A percentile compares a stretch with the other conserved stretches of the same genome.
Evolutionary conservation across 495 filamentous ascomycete species (phyloP).

Genomic region (Lophium mytilinum): DNA sequence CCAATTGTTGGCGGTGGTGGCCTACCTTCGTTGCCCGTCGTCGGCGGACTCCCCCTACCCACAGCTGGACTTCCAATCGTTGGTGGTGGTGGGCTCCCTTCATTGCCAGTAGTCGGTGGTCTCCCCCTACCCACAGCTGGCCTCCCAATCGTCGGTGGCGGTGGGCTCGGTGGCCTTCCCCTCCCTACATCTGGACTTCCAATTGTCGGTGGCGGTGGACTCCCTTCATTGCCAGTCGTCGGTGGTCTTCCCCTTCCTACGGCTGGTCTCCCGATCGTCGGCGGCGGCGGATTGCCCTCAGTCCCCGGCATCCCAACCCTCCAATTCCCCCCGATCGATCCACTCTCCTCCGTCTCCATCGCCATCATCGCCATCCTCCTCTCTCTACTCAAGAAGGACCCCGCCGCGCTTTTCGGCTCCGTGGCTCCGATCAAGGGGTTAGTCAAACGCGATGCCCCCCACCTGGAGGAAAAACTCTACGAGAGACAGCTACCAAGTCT

Average conservation of each 20-base stretch:
- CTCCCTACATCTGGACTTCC: background rate
- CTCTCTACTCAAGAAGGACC: constrained; percentile 15
- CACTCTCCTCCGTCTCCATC: constrained; percentile 2
- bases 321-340: constrained; percentile 6
- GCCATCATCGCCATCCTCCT: constrained; percentile 12
- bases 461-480: too few species aligned
- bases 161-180: too few species aligned
- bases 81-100: background rate
- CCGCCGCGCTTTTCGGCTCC: constrained; percentile 9
- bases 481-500: background rate
- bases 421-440: constrained; percentile 10
- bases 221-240: too few species aligned
- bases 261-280: background rate
- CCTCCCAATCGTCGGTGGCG: background rate
- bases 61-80: background rate
- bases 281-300: too few species aligned
- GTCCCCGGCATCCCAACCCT: background rate
- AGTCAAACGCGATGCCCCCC: constrained; percentile 10
- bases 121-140: constrained; percentile 2
- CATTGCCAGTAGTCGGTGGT: background rate
- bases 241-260: background rate
- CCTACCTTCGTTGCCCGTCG: too few species aligned
- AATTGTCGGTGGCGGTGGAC: background rate
- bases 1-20: background rate
- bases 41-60: background rate